Conservation (phyloP, 306 rosid species). For the Rubus idaeus region DNA sequence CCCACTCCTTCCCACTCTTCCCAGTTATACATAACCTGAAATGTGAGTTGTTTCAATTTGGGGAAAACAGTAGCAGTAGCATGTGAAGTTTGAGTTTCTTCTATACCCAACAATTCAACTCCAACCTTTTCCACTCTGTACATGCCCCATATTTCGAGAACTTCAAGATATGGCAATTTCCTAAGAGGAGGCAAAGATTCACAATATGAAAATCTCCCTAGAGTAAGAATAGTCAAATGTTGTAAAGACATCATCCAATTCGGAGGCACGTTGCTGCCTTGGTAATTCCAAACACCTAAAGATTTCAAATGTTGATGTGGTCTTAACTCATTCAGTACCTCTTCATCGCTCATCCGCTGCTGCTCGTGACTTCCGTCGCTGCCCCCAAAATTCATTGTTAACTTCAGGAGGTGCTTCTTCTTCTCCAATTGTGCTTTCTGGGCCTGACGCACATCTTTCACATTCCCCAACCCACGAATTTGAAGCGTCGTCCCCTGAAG, state of each 20-base stretch:
- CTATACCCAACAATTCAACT: too few species aligned
- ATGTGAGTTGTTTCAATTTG: not conserved
- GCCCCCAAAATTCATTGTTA: not conserved
- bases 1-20: not conserved
- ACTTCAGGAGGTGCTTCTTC: not conserved
- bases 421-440: not conserved
- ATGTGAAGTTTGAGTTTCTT: not conserved
- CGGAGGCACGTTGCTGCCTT: not conserved
- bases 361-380: too few species aligned
- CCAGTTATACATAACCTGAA: too few species aligned
- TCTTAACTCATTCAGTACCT: not conserved
- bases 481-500: not conserved
- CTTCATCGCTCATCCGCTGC: not conserved
- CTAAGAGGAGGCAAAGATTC: not conserved
- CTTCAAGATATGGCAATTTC: not conserved
- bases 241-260: not conserved
- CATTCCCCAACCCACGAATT: not conserved
- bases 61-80: not conserved
- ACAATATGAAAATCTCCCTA: accelerated
- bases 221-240: not conserved
- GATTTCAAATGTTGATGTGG: not conserved
- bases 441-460: not conserved
- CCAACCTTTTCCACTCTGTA: not conserved
- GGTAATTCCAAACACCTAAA: accelerated
- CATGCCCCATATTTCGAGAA: too few species aligned